A percentile compares a stretch with the other conserved stretches of the same genome.
These are phyloP conservation scores for Fraxinus cuspidata DNA, from an alignment of 257 asterid species.

Conservation along the genomic window DNA sequence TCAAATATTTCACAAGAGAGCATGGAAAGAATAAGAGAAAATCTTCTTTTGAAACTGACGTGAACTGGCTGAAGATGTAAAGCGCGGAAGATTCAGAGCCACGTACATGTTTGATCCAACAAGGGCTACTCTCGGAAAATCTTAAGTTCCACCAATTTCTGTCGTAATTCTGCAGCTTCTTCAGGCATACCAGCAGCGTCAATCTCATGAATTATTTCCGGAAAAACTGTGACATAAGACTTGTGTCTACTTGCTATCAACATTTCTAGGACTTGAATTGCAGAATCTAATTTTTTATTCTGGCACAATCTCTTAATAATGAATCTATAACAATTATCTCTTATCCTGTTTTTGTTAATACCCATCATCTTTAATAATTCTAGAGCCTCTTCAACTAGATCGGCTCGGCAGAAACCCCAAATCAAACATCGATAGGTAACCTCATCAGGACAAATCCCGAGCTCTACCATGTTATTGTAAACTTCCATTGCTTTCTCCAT, in stretches of 20 bases:
- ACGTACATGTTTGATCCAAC: conserved; percentile 16
- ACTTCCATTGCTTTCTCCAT: conserved; percentile 74
- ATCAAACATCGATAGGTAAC: conserved; percentile 75
- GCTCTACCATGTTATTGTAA: conserved; percentile 57
- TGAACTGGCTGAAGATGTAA: neutral
- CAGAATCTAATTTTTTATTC: conserved; percentile 56
- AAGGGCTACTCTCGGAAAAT: conserved; percentile 34
- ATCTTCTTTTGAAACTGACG: neutral
- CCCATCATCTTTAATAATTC: conserved; percentile 60
- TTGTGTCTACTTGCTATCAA: conserved; percentile 44
- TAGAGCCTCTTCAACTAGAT: conserved; percentile 71
- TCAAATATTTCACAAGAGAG: neutral
- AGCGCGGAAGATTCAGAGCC: neutral
- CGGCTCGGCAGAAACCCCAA: conserved; percentile 82
- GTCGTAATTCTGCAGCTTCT: conserved; percentile 58
- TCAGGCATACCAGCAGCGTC: conserved; percentile 67
- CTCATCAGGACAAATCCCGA: conserved; percentile 70
- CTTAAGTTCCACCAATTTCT: conserved; percentile 53
- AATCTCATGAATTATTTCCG: conserved; percentile 52
- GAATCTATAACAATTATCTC: conserved; percentile 77
- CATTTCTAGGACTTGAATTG: conserved; percentile 57
- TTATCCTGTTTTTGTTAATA: conserved; percentile 36
- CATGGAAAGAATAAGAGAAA: neutral
- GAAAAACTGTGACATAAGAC: conserved; percentile 35
- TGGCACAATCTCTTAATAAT: conserved; percentile 64